These are phyloP conservation scores for Arxiozyma telluris DNA, from an alignment of 1,139 yeast genomes.

Conservation along the genomic window DNA sequence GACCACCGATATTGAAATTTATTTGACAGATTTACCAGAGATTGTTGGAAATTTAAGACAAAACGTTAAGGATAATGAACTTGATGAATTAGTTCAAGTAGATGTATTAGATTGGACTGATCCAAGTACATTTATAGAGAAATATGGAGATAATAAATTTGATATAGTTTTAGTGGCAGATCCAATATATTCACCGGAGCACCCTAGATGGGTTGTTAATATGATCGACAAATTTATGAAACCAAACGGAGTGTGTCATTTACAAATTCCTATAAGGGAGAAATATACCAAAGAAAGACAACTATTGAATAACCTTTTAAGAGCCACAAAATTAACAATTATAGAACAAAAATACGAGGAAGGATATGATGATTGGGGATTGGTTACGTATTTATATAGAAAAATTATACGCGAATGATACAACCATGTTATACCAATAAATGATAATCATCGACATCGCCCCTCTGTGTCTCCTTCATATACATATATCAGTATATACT, in stretches of 20 bases:
- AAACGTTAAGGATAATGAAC: slow-evolving; percentile 47
- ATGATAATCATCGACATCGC: background rate
- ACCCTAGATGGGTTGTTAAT: slow-evolving; percentile 62
- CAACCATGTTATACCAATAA: background rate
- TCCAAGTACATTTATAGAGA: slow-evolving; percentile 37
- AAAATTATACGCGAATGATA: slow-evolving; percentile 16
- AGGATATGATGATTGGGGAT: slow-evolving; percentile 86
- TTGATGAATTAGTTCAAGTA: slow-evolving; percentile 32
- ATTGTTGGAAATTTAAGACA: slow-evolving; percentile 57
- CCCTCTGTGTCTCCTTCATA: too few relatives aligned
- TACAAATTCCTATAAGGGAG: slow-evolving; percentile 69
- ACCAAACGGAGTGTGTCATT: slow-evolving; percentile 40
- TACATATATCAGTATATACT: too few relatives aligned
- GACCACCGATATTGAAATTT: slow-evolving; percentile 38
- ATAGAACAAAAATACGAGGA: slow-evolving; percentile 36
- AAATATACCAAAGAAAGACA: slow-evolving; percentile 59
- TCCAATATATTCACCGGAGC: slow-evolving; percentile 76
- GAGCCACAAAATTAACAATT: slow-evolving; percentile 28
- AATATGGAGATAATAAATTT: slow-evolving; percentile 33
- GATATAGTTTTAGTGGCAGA: slow-evolving; percentile 68
- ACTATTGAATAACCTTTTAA: slow-evolving; percentile 47
- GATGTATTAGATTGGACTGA: slow-evolving; percentile 70
- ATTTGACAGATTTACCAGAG: slow-evolving; percentile 70
- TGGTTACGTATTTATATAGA: slow-evolving; percentile 52
- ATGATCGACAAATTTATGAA: slow-evolving; percentile 43